These are phyloP conservation scores for Glycine tomentella DNA, from an alignment of 306 rosid species.

Conservation along the genomic window DNA sequence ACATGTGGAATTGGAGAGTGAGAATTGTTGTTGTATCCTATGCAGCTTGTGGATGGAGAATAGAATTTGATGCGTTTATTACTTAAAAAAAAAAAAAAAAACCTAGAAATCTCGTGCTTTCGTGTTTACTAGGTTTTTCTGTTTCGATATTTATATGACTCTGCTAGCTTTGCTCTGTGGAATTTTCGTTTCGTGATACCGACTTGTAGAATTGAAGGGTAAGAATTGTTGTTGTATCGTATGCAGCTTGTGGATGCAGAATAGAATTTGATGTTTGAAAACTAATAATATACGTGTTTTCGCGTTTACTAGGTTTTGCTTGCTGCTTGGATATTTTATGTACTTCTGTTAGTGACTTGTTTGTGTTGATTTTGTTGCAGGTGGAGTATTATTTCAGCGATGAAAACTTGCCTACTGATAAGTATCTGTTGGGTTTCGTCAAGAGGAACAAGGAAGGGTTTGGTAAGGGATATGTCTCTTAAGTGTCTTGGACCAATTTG, in stretches of 20 bases:
- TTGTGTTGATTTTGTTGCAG: conserved; percentile 56
- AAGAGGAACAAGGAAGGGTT: conserved; percentile 93
- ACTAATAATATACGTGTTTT: background rate
- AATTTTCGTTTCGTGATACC: too few relatives aligned
- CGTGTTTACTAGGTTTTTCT: conserved; percentile 21
- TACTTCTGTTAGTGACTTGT: background rate
- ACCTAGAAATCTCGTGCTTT: background rate
- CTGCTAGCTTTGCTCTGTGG: background rate
- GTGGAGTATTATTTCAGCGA: conserved; percentile 95
- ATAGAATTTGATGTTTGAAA: conserved; percentile 1
- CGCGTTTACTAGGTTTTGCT: conserved; percentile 22
- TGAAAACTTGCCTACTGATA: conserved; percentile 80
- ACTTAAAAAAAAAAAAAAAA: background rate
- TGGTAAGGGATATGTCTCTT: conserved; percentile 59
- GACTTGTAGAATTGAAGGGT: too few relatives aligned
- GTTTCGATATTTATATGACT: background rate
- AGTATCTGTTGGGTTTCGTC: conserved; percentile 62
- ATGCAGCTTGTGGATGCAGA: background rate
- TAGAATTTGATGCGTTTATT: background rate
- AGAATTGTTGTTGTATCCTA: background rate
- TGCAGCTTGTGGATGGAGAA: conserved; percentile 1
- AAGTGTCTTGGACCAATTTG: conserved; percentile 5
- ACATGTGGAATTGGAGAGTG: background rate
- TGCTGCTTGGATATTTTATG: background rate
- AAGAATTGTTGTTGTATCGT: background rate